phyloP scores from a whole-genome alignment of 2,329 filamentous ascomycete species.

The Sordariomycetes sp. region DNA sequence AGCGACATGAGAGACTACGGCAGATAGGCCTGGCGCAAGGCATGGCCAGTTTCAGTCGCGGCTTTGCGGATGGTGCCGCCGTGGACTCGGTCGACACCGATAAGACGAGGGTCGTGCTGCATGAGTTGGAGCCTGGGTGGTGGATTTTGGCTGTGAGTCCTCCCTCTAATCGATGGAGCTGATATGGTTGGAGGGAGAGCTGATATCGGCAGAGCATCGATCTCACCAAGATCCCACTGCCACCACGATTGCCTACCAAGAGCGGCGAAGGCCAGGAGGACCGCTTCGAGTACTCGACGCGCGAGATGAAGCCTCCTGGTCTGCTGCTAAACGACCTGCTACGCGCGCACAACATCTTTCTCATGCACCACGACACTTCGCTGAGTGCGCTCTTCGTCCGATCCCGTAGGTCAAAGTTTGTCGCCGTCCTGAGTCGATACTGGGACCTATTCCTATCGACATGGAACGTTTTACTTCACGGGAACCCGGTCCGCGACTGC shows the following conservation, averaged over 20 bases:
- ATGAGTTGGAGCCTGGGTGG: conserved; percentile 86
- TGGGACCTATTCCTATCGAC: conserved; percentile 64
- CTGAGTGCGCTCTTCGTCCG: conserved; percentile 61
- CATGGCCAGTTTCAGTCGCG: conserved; percentile 87
- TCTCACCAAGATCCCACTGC: conserved; percentile 62
- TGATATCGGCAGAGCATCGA: conserved; percentile 53
- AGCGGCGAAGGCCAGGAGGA: conserved; percentile 28
- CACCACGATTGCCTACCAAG: conserved; percentile 37
- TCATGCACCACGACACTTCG: conserved; percentile 76
- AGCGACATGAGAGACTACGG: conserved; percentile 77
- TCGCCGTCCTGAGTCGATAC: conserved; percentile 64
- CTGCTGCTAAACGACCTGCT: conserved; percentile 73
- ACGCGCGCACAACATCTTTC: conserved; percentile 74
- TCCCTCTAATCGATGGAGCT: no score
- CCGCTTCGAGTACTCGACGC: conserved; percentile 71
- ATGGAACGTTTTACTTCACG: conserved; percentile 87
- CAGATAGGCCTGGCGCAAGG: conserved; percentile 95
- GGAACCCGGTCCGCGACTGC: conserved; percentile 73
- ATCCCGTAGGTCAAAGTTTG: conserved; percentile 58
- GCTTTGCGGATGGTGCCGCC: conserved; percentile 68
- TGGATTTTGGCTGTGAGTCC: conserved; percentile 80
- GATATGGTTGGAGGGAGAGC: no score
- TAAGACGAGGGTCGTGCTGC: conserved; percentile 72
- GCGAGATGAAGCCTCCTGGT: conserved; percentile 76
- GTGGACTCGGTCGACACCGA: conserved; percentile 88